Conservation (phyloP, 495 filamentous ascomycete genomes). For the Lichina pygmaea region DNA sequence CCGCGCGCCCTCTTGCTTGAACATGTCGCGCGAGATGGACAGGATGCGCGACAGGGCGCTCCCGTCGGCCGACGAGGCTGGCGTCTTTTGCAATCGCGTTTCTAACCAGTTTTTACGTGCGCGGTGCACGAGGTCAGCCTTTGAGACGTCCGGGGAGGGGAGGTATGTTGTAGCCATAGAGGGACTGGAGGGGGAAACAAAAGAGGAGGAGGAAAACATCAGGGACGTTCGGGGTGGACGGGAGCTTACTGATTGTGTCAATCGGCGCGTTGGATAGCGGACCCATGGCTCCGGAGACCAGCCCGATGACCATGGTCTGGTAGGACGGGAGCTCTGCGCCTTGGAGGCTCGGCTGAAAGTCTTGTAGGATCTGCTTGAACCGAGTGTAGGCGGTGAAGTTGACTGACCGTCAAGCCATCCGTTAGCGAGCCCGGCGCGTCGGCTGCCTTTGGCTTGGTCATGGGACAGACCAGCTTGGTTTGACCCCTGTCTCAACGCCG, state of each 20-base stretch:
- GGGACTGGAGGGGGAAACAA: not conserved
- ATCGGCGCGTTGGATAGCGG: slow-evolving; percentile 92
- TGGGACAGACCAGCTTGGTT: slow-evolving; percentile 43
- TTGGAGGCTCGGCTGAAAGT: slow-evolving; percentile 31
- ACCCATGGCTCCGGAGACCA: slow-evolving; percentile 83
- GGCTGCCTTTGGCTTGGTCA: not conserved
- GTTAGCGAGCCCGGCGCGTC: not conserved
- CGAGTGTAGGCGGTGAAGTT: slow-evolving; percentile 98
- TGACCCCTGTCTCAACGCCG: slow-evolving; percentile 75
- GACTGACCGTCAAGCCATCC: slow-evolving; percentile 14
- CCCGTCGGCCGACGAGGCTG: slow-evolving; percentile 44
- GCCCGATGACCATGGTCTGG: slow-evolving; percentile 74
- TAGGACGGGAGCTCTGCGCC: slow-evolving; percentile 46
- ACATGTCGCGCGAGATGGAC: slow-evolving; percentile 70
- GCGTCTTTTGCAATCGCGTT: slow-evolving; percentile 79
- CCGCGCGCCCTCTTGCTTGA: slow-evolving; percentile 75
- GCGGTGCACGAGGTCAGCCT: not conserved
- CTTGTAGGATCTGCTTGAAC: slow-evolving; percentile 54
- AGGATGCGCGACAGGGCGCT: slow-evolving; percentile 52
- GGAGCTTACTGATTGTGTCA: slow-evolving; percentile 51
- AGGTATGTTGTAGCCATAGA: not conserved
- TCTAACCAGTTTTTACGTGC: slow-evolving; percentile 11
- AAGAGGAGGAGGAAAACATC: not conserved
- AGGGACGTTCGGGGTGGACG: too few relatives aligned
- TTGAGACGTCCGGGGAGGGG: not conserved